Base-by-base conservation (phyloP, 2,329 filamentous ascomycete species). In the Ampelomyces quisqualis region DNA sequence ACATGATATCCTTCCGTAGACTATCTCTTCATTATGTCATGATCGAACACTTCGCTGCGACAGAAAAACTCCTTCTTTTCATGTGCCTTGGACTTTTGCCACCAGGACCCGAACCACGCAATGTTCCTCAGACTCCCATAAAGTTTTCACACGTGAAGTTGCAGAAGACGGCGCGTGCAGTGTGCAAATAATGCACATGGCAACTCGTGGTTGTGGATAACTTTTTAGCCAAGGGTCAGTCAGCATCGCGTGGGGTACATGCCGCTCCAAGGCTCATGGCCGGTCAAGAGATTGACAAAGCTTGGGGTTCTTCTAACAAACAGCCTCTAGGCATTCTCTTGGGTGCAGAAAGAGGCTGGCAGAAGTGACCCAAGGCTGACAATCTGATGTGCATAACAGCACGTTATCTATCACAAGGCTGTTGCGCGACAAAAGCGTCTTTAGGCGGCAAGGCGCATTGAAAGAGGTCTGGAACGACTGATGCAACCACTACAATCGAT, bases 371-470 rank as follows among this genome's bases (percentile, higher is more conserved):
- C 33, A 31, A 47, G 43, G 36, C 30, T 45, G 39, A 38, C 32
- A 33, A 23, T 17, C 26, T 40, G 28, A 38, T 20, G n/a, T n/a
- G n/a, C n/a, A 31, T 33, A 29, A 15, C 37, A 49, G 31, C 38
- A 46, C 44, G 37, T 35, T 40, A 50, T 48, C 45, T 40, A 31
- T 43, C 40, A 43, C 46, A 40, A 43, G 44, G 28, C 42, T 42
- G 40, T 42, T 42, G 51, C 40, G 45, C n/a, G 42, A 45, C 41
- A 26, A 39, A 38, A 9, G 23, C 21, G 29, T 29, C 14, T 28
- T 20, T 32, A 19, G 9, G 14, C 26, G n/a, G n/a, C n/a, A n/a
- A n/a, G n/a, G n/a, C n/a, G n/a, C n/a, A n/a, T n/a, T n/a, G n/a
- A n/a, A n/a, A 37, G 28, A 27, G 31, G 49, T 32, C 29, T 32